phyloP scores from a whole-genome alignment of 31 red algal species.

The Asparagopsis taxiformis region DNA sequence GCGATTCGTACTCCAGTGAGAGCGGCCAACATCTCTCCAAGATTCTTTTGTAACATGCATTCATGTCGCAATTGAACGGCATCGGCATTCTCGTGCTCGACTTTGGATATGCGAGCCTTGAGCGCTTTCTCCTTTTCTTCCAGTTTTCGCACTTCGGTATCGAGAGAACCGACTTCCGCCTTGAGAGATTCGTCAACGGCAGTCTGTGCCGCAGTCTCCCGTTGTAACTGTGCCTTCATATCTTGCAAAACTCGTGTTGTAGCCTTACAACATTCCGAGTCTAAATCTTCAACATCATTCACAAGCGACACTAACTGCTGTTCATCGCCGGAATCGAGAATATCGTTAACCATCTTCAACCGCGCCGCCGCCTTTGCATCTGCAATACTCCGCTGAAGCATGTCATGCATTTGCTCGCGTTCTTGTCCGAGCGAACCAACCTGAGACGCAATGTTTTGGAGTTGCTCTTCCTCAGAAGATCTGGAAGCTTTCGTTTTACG shows the following conservation, averaged over 20 bases:
- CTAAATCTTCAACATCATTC: neutral
- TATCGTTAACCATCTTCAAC: neutral
- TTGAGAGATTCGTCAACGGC: neutral
- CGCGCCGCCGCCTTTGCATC: neutral
- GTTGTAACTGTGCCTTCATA: neutral
- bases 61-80: neutral
- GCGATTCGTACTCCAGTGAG: slow-evolving; percentile 18
- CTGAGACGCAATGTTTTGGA: slow-evolving; percentile 8
- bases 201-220: neutral
- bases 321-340: neutral
- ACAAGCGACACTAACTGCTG: neutral
- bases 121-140: neutral
- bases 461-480: slow-evolving; percentile 11
- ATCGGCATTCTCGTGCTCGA: slow-evolving; percentile 1
- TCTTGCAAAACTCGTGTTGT: neutral
- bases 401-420: neutral
- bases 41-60: neutral
- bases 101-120: neutral
- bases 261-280: slow-evolving; percentile 1
- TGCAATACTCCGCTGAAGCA: neutral
- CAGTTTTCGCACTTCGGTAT: neutral
- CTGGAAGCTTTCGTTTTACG: slow-evolving; percentile 20
- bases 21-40: slow-evolving; percentile 1
- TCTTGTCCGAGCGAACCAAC: neutral
- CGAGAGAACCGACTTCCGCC: neutral